Evolutionary conservation across 768 basidiomycete genomes (phyloP).

Genomic region (Sarcodon sp.): DNA sequence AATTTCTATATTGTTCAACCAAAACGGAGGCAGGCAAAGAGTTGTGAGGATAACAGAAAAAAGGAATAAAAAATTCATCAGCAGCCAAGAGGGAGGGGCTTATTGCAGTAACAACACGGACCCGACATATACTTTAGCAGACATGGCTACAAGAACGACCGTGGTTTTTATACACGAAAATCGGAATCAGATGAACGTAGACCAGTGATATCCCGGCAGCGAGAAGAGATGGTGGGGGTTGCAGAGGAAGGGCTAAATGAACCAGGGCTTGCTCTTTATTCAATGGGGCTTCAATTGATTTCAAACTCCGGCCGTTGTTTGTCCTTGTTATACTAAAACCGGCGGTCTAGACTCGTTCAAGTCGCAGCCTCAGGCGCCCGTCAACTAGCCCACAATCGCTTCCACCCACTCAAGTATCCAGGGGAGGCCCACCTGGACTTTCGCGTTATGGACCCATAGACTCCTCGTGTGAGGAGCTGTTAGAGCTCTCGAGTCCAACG

Average conservation of each 20-base stretch:
- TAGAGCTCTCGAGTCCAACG: too few relatives aligned
- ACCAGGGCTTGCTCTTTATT: constrained; percentile 6
- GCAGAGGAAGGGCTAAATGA: constrained; percentile 31
- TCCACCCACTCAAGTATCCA: too few relatives aligned
- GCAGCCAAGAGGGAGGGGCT: constrained; percentile 26
- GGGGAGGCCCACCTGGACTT: too few relatives aligned
- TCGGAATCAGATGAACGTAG: constrained; percentile 33
- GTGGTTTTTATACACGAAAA: constrained; percentile 36
- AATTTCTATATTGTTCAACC: constrained; percentile 56
- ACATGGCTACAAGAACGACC: constrained; percentile 35
- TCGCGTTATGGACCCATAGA: too few relatives aligned
- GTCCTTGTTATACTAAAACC: neutral
- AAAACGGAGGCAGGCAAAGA: constrained; percentile 17
- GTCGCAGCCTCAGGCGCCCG: too few relatives aligned
- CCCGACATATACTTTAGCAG: constrained; percentile 88
- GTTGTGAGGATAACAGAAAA: constrained; percentile 17
- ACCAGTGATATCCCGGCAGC: constrained; percentile 45
- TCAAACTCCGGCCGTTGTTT: neutral
- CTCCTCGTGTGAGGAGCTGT: too few relatives aligned
- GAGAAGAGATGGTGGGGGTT: constrained; percentile 29
- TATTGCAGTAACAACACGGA: constrained; percentile 61
- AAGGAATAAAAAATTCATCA: neutral
- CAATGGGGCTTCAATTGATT: neutral
- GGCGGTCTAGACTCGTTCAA: too few relatives aligned
- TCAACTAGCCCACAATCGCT: too few relatives aligned